A percentile compares a stretch with the other conserved stretches of the same genome.
phyloP scores from a whole-genome alignment of 768 basidiomycete genomes.

The Lanmaoa rubissima region DNA sequence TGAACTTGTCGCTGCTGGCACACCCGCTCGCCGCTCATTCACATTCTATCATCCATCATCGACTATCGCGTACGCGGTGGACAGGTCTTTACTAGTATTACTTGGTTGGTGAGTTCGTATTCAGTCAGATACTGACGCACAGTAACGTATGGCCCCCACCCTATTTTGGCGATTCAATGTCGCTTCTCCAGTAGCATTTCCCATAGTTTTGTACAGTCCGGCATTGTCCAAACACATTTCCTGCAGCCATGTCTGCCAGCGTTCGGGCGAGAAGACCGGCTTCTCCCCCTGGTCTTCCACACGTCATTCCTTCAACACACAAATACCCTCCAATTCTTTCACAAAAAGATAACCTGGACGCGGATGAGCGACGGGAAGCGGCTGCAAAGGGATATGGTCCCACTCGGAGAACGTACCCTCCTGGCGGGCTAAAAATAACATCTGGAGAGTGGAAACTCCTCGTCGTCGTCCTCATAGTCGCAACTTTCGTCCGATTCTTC shows the following conservation, averaged over 20 bases:
- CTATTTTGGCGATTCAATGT: background rate
- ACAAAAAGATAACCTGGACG: conserved; percentile 66
- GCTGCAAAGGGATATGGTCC: conserved; percentile 65
- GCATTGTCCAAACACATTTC: conserved; percentile 15
- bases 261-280: conserved; percentile 69
- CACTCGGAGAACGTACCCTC: conserved; percentile 43
- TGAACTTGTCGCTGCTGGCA: background rate
- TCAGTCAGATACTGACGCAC: too few relatives aligned
- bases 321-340: conserved; percentile 57
- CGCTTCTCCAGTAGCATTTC: background rate
- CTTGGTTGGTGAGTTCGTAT: background rate
- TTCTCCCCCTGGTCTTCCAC: conserved; percentile 52
- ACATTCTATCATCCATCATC: conserved; percentile 3
- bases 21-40: background rate
- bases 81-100: background rate
- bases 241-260: conserved; percentile 38
- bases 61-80: background rate
- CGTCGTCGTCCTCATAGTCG: conserved; percentile 62
- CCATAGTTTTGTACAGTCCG: conserved; percentile 22
- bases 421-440: conserved; percentile 65
- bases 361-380: conserved; percentile 67
- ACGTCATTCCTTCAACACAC: conserved; percentile 36
- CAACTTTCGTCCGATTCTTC: conserved; percentile 80
- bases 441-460: conserved; percentile 78
- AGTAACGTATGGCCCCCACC: background rate